Percentiles rank a stretch among this genome's conserved stretches.
Conservation (phyloP, 108 stramenopile genomes). For the Nitzschia sp. region DNA sequence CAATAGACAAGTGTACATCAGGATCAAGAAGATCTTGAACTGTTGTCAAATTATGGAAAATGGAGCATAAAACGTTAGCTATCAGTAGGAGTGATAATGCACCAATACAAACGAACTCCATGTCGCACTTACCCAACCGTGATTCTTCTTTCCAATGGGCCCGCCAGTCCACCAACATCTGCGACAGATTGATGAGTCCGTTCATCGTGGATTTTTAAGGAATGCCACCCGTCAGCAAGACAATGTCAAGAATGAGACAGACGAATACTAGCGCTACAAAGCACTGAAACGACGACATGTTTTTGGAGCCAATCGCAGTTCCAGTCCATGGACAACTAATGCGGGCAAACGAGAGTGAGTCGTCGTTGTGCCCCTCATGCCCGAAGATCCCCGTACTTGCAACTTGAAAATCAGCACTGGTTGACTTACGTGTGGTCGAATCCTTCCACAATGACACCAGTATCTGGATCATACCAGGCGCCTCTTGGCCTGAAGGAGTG, state of each 20-base stretch:
- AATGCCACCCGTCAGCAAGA: conserved; percentile 48
- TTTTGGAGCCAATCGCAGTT: conserved; percentile 84
- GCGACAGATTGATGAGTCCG: not conserved
- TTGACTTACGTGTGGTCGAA: conserved; percentile 86
- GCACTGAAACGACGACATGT: conserved; percentile 68
- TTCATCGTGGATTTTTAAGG: too few relatives aligned
- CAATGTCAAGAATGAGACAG: conserved; percentile 62
- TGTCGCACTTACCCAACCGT: conserved; percentile 6
- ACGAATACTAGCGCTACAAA: conserved; percentile 74
- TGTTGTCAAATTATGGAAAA: too few relatives aligned
- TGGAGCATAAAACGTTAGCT: too few relatives aligned
- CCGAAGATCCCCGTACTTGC: too few relatives aligned
- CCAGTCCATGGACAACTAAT: conserved; percentile 60
- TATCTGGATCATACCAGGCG: conserved; percentile 85
- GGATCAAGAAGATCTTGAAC: conserved; percentile 21
- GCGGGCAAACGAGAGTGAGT: not conserved
- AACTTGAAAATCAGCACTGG: not conserved
- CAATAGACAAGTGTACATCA: conserved; percentile 18
- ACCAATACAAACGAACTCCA: too few relatives aligned
- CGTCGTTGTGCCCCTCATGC: not conserved
- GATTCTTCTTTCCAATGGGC: conserved; percentile 15
- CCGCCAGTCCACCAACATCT: conserved; percentile 22
- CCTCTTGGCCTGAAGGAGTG: conserved; percentile 78
- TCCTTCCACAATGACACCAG: conserved; percentile 83
- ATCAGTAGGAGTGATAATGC: too few relatives aligned